A percentile compares a stretch with the other conserved stretches of the same genome.
phyloP scores from a whole-genome alignment of 768 basidiomycete genomes.

The Psilocybe sp. region DNA sequence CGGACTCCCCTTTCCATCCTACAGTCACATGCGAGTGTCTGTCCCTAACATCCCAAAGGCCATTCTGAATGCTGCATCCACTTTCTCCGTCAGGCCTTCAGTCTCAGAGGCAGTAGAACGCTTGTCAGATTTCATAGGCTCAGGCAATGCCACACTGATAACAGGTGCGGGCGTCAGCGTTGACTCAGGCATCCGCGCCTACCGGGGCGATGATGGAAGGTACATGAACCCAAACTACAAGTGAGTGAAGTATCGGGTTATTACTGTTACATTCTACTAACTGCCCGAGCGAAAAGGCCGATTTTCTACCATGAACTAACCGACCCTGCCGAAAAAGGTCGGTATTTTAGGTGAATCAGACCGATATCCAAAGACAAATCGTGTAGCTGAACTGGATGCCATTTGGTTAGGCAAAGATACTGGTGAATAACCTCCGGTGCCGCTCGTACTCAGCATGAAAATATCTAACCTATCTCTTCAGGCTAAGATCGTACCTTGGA shows the following conservation, averaged over 20 bases:
- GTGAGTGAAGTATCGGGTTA: conserved; percentile 34
- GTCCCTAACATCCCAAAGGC: conserved; percentile 72
- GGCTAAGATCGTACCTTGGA: conserved; percentile 79
- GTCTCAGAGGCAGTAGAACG: conserved; percentile 54
- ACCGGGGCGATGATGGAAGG: conserved; percentile 81
- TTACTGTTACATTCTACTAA: conserved; percentile 2
- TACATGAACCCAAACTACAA: conserved; percentile 92
- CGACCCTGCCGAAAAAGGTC: conserved; percentile 66
- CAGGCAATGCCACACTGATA: conserved; percentile 71
- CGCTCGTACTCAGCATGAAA: conserved; percentile 8
- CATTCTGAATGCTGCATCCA: conserved; percentile 43
- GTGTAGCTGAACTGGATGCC: background rate
- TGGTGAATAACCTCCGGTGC: conserved; percentile 40
- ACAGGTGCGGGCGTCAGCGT: conserved; percentile 95
- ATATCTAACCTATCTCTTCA: conserved; percentile 12
- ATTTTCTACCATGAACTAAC: conserved; percentile 83
- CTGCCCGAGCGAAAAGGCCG: conserved; percentile 35
- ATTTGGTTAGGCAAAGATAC: conserved; percentile 68
- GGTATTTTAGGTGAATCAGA: conserved; percentile 60
- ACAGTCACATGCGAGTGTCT: conserved; percentile 72
- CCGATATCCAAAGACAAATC: background rate
- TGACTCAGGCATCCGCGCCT: conserved; percentile 94
- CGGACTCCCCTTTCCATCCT: conserved; percentile 17
- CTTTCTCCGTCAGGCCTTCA: conserved; percentile 30
- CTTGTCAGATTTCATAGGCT: conserved; percentile 60